Base-by-base conservation (phyloP, 192 early-diverging fungal species). In the Coemansia reversa region DNA sequence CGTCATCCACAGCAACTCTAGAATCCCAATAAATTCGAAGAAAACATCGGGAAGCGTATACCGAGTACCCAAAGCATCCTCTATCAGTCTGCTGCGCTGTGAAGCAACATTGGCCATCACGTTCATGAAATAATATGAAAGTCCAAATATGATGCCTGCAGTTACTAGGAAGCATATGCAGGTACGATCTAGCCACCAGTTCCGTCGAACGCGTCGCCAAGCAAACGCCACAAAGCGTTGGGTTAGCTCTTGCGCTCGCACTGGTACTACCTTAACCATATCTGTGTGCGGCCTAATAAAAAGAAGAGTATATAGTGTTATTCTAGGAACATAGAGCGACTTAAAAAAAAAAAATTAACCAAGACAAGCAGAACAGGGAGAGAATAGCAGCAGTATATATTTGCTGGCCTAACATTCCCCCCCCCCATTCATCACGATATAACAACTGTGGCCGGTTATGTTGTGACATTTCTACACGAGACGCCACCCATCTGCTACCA, bases 101-200 rank as follows among this genome's bases (percentile, higher is more conserved):
- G 84, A 85, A 0, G 87, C 87, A 7, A 86, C 72, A 54, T 87
- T 89, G 47, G 87, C 87, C 82, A 85, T 82, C 42, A 87, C 83
- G 66, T 86, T 85, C 86, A 84, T 84, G 32, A 84, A 80, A 61
- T 84, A 84, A 59, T 84, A 84, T 35, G 77, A 69, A 7, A 80
- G 52, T 14, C 74, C 82, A 57, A 80, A 84, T 8, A 65, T 30
- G 7, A 60, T 7, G 16, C 61, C 69, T 0, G 70, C 49, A 23
- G n/a, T 20, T 1, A 63, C 66, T 0, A 84, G 68, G 58, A 80
- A 80, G 18, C 29, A 27, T 18, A 74, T 65, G 58, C 68, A 69
- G 28, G 49, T 48, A n/a, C 63, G 53, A 72, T 84, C 82, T 19
- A 84, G 73, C 79, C 79, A 81, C 79, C 79, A 81, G 74, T 81